These are phyloP conservation scores for Barnettozyma botsteinii DNA, from an alignment of 805 yeast species.

Conservation along the genomic window DNA sequence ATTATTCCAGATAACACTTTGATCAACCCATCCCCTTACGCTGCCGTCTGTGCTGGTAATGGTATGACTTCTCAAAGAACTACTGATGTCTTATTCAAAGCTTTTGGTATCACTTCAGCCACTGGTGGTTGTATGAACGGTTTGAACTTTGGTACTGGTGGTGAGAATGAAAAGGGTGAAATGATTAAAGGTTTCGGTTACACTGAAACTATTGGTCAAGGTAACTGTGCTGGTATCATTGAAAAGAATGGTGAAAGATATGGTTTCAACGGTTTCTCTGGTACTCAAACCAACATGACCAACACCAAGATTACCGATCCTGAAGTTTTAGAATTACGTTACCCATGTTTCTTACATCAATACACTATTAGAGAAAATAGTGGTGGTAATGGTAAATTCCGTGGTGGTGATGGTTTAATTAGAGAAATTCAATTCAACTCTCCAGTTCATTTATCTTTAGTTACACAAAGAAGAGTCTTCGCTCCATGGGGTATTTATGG, in stretches of 20 bases:
- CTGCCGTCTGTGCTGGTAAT: conserved; percentile 45
- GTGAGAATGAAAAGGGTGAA: conserved; percentile 34
- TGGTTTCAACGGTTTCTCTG: conserved; percentile 46
- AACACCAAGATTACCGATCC: conserved; percentile 52
- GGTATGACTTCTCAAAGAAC: conserved; percentile 54
- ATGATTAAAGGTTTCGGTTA: conserved; percentile 44
- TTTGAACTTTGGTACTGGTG: conserved; percentile 49
- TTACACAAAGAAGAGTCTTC: conserved; percentile 46
- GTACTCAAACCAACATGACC: conserved; percentile 49
- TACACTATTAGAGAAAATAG: conserved; percentile 39
- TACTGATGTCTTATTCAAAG: conserved; percentile 47
- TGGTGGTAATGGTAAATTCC: conserved; percentile 43
- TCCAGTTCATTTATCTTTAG: conserved; percentile 37
- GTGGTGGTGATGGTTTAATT: conserved; percentile 48
- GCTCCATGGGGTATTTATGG: conserved; percentile 53
- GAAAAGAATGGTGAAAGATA: conserved; percentile 70
- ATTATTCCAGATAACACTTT: conserved; percentile 31
- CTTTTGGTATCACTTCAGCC: conserved; percentile 51
- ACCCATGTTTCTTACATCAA: conserved; percentile 43
- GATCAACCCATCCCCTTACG: conserved; percentile 35
- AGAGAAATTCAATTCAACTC: conserved; percentile 42
- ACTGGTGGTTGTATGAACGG: conserved; percentile 56
- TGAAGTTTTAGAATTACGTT: conserved; percentile 46
- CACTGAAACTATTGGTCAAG: conserved; percentile 52
- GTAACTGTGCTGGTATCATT: conserved; percentile 45